Conservation (phyloP, 768 basidiomycete species). For the Termitomyces sp. region DNA sequence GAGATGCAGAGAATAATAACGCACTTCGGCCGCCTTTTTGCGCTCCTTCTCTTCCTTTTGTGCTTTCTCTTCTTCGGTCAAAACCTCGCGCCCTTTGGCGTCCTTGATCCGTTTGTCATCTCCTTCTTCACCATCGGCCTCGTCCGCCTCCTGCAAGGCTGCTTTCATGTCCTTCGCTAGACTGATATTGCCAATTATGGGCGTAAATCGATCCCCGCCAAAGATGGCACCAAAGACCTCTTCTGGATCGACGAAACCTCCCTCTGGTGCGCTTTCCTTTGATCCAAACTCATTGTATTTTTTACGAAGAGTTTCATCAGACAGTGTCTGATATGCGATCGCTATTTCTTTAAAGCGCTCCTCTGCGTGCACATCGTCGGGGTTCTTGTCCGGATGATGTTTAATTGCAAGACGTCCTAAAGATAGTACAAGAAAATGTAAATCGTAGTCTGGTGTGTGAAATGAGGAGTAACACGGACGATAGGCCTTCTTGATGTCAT, state of each 20-base stretch:
- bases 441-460: not conserved
- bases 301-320: slow-evolving; percentile 65
- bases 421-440: not conserved
- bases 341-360: slow-evolving; percentile 90
- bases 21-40: slow-evolving; percentile 68
- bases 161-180: slow-evolving; percentile 91
- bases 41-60: slow-evolving; percentile 69
- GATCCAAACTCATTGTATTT: slow-evolving; percentile 93
- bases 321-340: slow-evolving; percentile 84
- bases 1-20: slow-evolving; percentile 6
- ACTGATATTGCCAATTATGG: slow-evolving; percentile 87
- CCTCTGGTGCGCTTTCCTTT: slow-evolving; percentile 77
- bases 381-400: slow-evolving; percentile 91
- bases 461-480: slow-evolving; percentile 37
- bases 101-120: slow-evolving; percentile 53
- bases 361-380: slow-evolving; percentile 77
- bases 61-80: slow-evolving; percentile 68
- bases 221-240: slow-evolving; percentile 81
- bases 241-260: slow-evolving; percentile 85
- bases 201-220: slow-evolving; percentile 80
- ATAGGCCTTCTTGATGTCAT: slow-evolving; percentile 91
- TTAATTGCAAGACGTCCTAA: slow-evolving; percentile 82
- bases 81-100: slow-evolving; percentile 45
- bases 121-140: slow-evolving; percentile 51
- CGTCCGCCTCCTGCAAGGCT: slow-evolving; percentile 83